Base-by-base conservation (phyloP, 179 eudicot genomes). In the Silene vulgaris region DNA sequence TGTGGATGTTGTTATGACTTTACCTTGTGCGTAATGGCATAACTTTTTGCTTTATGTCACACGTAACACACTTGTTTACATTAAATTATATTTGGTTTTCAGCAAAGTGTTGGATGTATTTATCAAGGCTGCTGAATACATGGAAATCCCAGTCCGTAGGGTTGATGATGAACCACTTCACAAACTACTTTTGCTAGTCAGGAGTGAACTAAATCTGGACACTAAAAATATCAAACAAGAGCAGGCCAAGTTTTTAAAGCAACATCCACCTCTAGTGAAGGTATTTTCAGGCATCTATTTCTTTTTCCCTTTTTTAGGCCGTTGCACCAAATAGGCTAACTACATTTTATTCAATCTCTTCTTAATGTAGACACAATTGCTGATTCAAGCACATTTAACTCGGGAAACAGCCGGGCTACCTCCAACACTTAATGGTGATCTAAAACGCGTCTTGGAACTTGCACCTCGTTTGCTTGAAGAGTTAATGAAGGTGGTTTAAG, bases 241-340 rank as follows among this genome's bases (percentile, higher is more conserved):
- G 87, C 97, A 93, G 74, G 95, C 95, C 68, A 93, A 91, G 79
- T 93, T 93, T 85, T 87, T 91, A 90, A 93, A 93, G 90, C 98
- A 93, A 84, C 98, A 93, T 80, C 98, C 98, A 0, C 93, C 87
- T 43, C 80, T 89, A 73, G 95, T 91, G 8, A 93, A 93, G 97
- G 98, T 93, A 87, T 16, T 32, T 59, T 40, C 17, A 0, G 52
- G 17, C 26, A 57, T 29, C 20, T 71, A n/a, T 67, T 65, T 69
- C 50, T 72, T 16, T 1, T 1, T 0, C 8, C 16, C 23, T 69
- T 16, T 23, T 65, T n/a, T 20, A 26, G 3, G 57, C 72, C 20
- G 19, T 4, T 72, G 0, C 4, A 20, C 28, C 13, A 62, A 59
- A 62, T n/a, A 17, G 23, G 50, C 30, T 48, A 6, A 37, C 29